Percentiles rank a stretch among this genome's conserved stretches.
These are phyloP conservation scores for Suillus subluteus DNA, from an alignment of 768 basidiomycete species.

Conservation along the genomic window DNA sequence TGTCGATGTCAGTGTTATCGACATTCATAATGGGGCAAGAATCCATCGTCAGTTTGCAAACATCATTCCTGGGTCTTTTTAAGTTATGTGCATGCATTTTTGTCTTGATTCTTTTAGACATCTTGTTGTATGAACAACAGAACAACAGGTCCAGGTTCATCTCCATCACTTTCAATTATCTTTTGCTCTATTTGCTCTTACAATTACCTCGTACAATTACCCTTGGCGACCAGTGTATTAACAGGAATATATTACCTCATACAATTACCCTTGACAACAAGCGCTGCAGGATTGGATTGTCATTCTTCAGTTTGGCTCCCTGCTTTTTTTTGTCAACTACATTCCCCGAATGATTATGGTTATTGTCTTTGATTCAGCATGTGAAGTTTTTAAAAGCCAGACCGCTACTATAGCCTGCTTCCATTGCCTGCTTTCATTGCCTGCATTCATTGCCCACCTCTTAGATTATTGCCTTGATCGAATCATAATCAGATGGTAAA, in stretches of 20 bases:
- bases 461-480: too few relatives aligned
- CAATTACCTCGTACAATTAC: not conserved
- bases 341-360: not conserved
- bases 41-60: not conserved
- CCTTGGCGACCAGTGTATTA: too few relatives aligned
- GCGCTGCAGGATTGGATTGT: not conserved
- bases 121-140: not conserved
- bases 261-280: not conserved
- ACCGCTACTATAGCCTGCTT: not conserved
- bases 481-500: constrained; percentile 6
- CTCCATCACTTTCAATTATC: not conserved
- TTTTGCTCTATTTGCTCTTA: not conserved
- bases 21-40: not conserved
- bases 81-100: not conserved
- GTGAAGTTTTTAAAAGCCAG: not conserved
- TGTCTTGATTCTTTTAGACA: not conserved
- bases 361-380: not conserved
- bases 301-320: not conserved
- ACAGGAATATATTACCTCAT: not conserved
- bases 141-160: not conserved
- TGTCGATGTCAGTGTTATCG: not conserved
- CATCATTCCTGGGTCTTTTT: not conserved
- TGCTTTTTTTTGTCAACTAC: not conserved
- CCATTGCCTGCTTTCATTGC: not conserved
- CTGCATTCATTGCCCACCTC: too few relatives aligned